Percentiles rank a stretch among this genome's conserved stretches.
These are phyloP conservation scores for Helianthus annuus DNA, from an alignment of 129 eudicot species.

Conservation along the genomic window HanXRQr2.0-SUNRISE NC_035447.2:20597881-20598380, in stretches of 20 bases:
- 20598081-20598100: constrained; percentile 28
- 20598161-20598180: constrained; percentile 10
- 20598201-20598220: constrained; percentile 32
- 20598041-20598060: background rate
- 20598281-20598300: background rate
- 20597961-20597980: constrained; percentile 1
- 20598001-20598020: constrained; percentile 1
- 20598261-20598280: background rate
- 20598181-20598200: background rate
- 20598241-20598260: constrained; percentile 12
- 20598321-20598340: background rate
- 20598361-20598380: background rate
- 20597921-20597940: background rate
- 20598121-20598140: constrained; percentile 20
- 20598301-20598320: background rate
- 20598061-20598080: constrained; percentile 9
- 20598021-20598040: constrained; percentile 15
- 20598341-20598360: background rate
- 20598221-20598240: constrained; percentile 18
- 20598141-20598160: constrained; percentile 29
- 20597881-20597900: constrained; percentile 14
- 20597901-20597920: background rate
- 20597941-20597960: background rate
- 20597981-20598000: background rate
- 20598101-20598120: constrained; percentile 14